A percentile compares a stretch with the other conserved stretches of the same genome.
Conservation (phyloP, 2,329 filamentous ascomycete genomes). For the Venturia aucupariae region DNA sequence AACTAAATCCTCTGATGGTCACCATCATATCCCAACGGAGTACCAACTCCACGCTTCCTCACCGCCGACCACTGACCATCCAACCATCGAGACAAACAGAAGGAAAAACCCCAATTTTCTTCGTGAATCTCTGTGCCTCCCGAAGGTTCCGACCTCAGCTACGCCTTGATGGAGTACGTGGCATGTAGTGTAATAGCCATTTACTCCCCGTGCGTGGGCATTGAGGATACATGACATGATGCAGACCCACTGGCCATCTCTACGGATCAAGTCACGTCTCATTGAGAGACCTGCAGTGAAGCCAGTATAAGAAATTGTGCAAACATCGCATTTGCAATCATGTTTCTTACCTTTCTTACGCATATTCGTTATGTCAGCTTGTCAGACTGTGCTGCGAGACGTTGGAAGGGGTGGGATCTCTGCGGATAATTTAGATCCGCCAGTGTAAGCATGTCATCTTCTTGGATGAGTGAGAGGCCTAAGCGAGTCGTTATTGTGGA, state of each 20-base stretch:
- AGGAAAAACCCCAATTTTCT: background rate
- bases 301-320: background rate
- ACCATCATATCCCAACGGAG: background rate
- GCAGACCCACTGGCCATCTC: background rate
- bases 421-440: background rate
- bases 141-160: conserved; percentile 1
- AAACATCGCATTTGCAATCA: background rate
- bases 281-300: background rate
- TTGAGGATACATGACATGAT: background rate
- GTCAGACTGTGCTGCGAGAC: background rate
- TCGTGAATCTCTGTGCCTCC: background rate
- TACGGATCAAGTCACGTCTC: background rate
- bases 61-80: background rate
- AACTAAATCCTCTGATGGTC: too few species aligned
- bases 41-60: background rate
- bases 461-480: background rate
- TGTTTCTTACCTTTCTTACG: background rate
- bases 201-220: background rate
- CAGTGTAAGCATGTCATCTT: background rate
- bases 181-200: background rate
- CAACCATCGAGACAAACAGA: background rate
- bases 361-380: conserved; percentile 1
- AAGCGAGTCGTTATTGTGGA: background rate
- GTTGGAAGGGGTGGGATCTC: background rate
- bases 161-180: background rate